A percentile compares a stretch with the other conserved stretches of the same genome.
Conservation (phyloP, 805 yeast species). For the Osmozyma mogii region DNA sequence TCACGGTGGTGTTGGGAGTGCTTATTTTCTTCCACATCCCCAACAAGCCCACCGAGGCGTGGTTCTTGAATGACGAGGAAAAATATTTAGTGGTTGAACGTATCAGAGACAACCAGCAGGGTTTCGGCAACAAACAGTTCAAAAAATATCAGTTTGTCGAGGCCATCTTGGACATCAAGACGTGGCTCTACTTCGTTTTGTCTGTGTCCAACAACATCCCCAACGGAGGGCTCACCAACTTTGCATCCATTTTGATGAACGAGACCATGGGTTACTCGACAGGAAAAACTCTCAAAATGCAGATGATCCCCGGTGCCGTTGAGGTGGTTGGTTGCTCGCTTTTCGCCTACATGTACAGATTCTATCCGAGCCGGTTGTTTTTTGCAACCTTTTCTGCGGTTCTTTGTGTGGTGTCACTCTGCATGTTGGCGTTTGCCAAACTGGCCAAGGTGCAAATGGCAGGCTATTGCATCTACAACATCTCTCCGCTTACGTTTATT, state of each 20-base stretch:
- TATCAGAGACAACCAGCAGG: conserved; percentile 48
- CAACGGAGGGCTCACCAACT: conserved; percentile 17
- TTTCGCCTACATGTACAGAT: background rate
- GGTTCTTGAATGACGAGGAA: conserved; percentile 40
- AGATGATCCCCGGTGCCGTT: background rate
- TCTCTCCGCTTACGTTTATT: background rate
- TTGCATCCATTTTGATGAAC: conserved; percentile 1
- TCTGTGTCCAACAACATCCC: conserved; percentile 17
- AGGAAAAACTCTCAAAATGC: background rate
- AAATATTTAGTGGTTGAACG: conserved; percentile 37
- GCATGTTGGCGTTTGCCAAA: background rate
- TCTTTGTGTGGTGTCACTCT: too few relatives aligned
- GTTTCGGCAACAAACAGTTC: conserved; percentile 49
- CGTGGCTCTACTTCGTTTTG: conserved; percentile 28
- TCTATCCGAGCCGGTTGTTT: background rate
- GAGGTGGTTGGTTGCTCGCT: background rate
- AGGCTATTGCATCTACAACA: background rate
- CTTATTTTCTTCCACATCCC: conserved; percentile 45
- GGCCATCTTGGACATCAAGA: conserved; percentile 40
- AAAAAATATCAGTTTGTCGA: conserved; percentile 48
- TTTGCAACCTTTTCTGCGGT: background rate
- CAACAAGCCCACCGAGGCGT: conserved; percentile 40
- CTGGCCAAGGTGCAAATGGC: background rate
- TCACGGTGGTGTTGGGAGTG: conserved; percentile 42
- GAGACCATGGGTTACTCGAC: background rate